phyloP scores from a whole-genome alignment of 148 eudicot species.

The Fagopyrum esculentum region DNA sequence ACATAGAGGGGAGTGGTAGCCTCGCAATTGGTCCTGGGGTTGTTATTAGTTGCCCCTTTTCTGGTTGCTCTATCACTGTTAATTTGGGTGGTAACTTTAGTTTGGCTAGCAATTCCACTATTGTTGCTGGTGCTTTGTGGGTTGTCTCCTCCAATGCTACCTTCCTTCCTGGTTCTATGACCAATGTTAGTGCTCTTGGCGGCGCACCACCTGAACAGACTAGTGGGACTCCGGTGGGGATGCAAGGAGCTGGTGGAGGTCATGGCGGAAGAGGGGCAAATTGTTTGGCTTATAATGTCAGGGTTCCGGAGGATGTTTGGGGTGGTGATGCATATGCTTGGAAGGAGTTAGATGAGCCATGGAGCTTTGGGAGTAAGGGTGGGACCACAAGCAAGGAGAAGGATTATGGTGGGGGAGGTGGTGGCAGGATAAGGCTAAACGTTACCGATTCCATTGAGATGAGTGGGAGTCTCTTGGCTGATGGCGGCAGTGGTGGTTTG shows the following conservation, averaged over 20 bases:
- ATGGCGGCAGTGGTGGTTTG: constrained; percentile 72
- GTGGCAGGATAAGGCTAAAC: constrained; percentile 64
- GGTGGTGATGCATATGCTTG: constrained; percentile 91
- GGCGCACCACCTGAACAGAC: constrained; percentile 51
- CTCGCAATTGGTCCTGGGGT: constrained; percentile 47
- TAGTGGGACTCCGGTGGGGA: constrained; percentile 54
- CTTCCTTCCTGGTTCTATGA: constrained; percentile 36
- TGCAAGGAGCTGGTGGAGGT: constrained; percentile 77
- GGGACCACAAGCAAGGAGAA: constrained; percentile 57
- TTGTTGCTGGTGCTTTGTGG: constrained; percentile 48
- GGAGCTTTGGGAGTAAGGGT: constrained; percentile 83
- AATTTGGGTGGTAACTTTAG: constrained; percentile 46
- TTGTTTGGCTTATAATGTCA: constrained; percentile 59
- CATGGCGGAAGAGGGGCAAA: constrained; percentile 94
- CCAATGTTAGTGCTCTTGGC: constrained; percentile 61
- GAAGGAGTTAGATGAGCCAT: constrained; percentile 58
- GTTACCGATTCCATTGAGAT: constrained; percentile 24
- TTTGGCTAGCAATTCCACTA: constrained; percentile 37
- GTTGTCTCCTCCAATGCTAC: constrained; percentile 31
- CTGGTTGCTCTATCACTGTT: constrained; percentile 52
- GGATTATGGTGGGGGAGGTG: constrained; percentile 86
- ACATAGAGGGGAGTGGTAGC: constrained; percentile 59
- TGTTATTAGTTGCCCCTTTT: constrained; percentile 40
- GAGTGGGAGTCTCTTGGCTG: constrained; percentile 58
- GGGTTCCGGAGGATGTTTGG: constrained; percentile 79